These are phyloP conservation scores for Yarrowia osloensis DNA, from an alignment of 805 yeast species.

Conservation along the genomic window DNA sequence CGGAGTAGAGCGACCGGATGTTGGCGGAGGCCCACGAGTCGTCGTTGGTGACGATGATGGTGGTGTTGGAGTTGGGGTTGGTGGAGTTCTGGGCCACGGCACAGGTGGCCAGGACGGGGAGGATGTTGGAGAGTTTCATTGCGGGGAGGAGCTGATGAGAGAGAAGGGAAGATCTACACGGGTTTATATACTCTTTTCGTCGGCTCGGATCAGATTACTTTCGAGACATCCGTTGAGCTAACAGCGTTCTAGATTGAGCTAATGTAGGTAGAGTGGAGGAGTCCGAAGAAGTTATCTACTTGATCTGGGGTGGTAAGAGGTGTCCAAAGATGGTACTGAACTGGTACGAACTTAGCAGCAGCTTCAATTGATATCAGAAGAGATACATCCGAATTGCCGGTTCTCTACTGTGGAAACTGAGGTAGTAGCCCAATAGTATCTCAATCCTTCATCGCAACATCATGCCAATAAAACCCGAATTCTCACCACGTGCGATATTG, in stretches of 20 bases:
- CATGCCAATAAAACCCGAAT: neutral
- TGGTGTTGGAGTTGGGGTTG: slow-evolving; percentile 33
- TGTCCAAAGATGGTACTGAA: no score
- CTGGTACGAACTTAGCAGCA: no score
- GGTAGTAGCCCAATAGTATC: no score
- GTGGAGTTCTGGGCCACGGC: slow-evolving; percentile 17
- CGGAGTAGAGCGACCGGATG: slow-evolving; percentile 58
- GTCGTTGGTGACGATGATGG: slow-evolving; percentile 56
- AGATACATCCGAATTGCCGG: no score
- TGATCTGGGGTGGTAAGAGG: no score
- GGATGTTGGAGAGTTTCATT: neutral
- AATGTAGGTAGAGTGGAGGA: no score
- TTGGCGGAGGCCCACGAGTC: slow-evolving; percentile 60
- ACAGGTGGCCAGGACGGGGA: neutral
- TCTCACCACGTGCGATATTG: neutral
- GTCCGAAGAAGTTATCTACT: no score
- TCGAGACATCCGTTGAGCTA: neutral
- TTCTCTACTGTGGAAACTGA: no score
- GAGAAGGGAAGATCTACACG: neutral
- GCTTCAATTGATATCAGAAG: no score
- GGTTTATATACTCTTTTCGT: neutral
- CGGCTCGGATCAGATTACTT: neutral
- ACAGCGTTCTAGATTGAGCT: neutral
- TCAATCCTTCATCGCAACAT: no score
- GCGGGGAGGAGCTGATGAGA: neutral